phyloP scores from a whole-genome alignment of 129 eudicot species.

The Flaveria linearis region DNA sequence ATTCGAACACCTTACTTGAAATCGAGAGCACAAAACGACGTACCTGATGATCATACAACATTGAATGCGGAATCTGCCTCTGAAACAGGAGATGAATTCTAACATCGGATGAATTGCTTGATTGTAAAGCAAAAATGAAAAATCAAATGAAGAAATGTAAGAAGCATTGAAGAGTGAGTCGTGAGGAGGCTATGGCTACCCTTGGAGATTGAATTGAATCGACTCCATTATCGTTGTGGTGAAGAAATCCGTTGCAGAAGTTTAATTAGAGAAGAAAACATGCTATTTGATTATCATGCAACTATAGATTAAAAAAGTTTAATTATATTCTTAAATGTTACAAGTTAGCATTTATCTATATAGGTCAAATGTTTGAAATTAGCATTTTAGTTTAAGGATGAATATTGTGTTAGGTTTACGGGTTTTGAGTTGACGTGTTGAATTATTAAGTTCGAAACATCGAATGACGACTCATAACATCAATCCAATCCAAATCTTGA shows the following conservation, averaged over 20 bases:
- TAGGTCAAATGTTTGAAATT: too few species aligned
- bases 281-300: background rate
- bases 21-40: background rate
- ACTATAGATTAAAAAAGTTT: background rate
- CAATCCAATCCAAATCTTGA: too few species aligned
- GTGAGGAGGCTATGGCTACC: background rate
- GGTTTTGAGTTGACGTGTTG: too few species aligned
- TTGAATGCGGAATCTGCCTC: background rate
- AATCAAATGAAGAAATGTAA: background rate
- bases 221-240: slow-evolving; percentile 17
- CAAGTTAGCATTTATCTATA: too few species aligned
- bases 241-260: slow-evolving; percentile 17
- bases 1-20: slow-evolving; percentile 21
- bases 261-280: slow-evolving; percentile 22
- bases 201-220: slow-evolving; percentile 14
- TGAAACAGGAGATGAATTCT: background rate
- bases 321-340: too few species aligned
- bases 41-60: slow-evolving; percentile 27
- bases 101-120: background rate
- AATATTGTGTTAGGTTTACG: too few species aligned
- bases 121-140: background rate
- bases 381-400: too few species aligned
- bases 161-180: slow-evolving; percentile 28
- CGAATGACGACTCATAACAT: too few species aligned
- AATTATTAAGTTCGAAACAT: too few species aligned